phyloP scores from a whole-genome alignment of 345 rosid genomes.

The Draba incana region DNA sequence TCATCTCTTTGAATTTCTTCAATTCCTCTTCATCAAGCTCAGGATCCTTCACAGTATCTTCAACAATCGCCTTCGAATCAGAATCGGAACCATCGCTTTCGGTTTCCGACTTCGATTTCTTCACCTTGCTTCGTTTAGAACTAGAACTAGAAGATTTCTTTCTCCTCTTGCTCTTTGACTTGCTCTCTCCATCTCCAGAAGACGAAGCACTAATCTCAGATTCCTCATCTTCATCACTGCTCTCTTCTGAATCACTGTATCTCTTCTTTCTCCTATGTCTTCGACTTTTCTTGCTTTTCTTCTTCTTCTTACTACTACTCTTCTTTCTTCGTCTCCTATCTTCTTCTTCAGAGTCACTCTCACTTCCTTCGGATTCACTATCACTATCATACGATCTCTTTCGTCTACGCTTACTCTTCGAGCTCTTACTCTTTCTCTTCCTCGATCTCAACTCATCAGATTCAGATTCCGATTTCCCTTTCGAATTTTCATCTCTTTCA shows the following conservation, averaged over 20 bases:
- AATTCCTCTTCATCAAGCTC: constrained; percentile 73
- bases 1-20: constrained; percentile 65
- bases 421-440: constrained; percentile 49
- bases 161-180: constrained; percentile 45
- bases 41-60: constrained; percentile 49
- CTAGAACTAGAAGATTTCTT: constrained; percentile 34
- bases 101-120: too few relatives aligned
- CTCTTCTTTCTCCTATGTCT: constrained; percentile 41
- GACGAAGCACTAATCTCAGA: constrained; percentile 43
- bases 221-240: constrained; percentile 46
- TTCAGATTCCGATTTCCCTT: constrained; percentile 52
- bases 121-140: constrained; percentile 38
- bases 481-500: constrained; percentile 44
- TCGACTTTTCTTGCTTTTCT: constrained; percentile 43
- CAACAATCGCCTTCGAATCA: constrained; percentile 47
- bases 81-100: constrained; percentile 45
- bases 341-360: constrained; percentile 49
- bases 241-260: constrained; percentile 51
- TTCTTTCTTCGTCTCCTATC: constrained; percentile 51
- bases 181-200: constrained; percentile 50
- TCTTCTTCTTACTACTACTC: constrained; percentile 34
- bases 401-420: constrained; percentile 38
- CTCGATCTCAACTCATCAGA: constrained; percentile 49
- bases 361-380: constrained; percentile 55
- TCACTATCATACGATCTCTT: constrained; percentile 38